phyloP scores from a whole-genome alignment of 345 rosid genomes.

The Lepidium didymum region DNA sequence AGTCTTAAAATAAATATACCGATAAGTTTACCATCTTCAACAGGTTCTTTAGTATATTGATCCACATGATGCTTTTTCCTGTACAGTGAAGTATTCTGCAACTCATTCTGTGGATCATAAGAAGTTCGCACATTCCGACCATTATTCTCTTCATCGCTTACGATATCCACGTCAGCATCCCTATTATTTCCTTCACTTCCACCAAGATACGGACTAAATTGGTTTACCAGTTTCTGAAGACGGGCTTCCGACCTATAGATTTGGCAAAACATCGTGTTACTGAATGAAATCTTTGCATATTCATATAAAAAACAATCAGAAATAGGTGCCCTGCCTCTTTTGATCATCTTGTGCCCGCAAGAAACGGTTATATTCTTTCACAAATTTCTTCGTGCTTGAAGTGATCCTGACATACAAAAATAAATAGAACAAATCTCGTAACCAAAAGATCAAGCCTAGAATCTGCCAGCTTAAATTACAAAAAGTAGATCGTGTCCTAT shows the following conservation, averaged over 20 bases:
- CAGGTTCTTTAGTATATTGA: constrained; percentile 32
- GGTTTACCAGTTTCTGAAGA: constrained; percentile 61
- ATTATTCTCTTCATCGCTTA: constrained; percentile 57
- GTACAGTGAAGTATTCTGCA: constrained; percentile 28
- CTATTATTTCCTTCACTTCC: constrained; percentile 49
- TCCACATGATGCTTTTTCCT: constrained; percentile 39
- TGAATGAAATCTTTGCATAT: background rate
- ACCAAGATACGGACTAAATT: constrained; percentile 47
- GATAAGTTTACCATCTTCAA: constrained; percentile 32
- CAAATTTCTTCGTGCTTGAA: constrained; percentile 70
- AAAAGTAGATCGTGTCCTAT: background rate
- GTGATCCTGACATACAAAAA: constrained; percentile 46
- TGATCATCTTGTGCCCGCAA: constrained; percentile 61
- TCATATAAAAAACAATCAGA: background rate
- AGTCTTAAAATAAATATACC: background rate
- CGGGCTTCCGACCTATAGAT: constrained; percentile 64
- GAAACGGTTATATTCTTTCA: constrained; percentile 56
- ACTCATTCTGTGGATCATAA: constrained; percentile 31
- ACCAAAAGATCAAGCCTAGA: constrained; percentile 11
- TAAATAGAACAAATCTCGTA: constrained; percentile 10
- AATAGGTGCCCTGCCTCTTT: constrained; percentile 43
- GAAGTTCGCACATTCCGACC: constrained; percentile 19
- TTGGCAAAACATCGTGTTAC: constrained; percentile 1
- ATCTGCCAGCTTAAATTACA: background rate
- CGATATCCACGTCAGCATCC: constrained; percentile 51